Percentiles rank a stretch among this genome's conserved stretches.
phyloP scores from a whole-genome alignment of 768 basidiomycete genomes.

The Clitopilus hobsonii region DNA sequence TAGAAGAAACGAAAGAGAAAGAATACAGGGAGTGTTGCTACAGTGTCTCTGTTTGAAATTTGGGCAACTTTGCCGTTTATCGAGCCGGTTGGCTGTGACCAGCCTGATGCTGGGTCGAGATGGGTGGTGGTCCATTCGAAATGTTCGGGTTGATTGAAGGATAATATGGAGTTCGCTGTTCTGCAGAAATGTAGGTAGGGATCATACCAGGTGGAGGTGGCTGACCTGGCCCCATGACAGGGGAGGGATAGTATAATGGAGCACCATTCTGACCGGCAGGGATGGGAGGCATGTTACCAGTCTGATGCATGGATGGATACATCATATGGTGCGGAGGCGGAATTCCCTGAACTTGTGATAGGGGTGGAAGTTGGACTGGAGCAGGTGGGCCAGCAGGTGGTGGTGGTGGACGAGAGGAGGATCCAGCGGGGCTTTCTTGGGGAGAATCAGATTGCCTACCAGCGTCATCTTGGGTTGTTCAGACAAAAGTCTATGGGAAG shows the following conservation, averaged over 20 bases:
- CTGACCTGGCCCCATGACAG: slow-evolving; percentile 18
- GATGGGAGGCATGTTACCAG: neutral
- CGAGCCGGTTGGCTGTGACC: neutral
- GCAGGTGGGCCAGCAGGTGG: neutral
- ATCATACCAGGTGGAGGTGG: slow-evolving; percentile 15
- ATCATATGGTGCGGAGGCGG: neutral
- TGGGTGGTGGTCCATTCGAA: slow-evolving; percentile 9
- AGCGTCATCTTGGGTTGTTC: neutral
- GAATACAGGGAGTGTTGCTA: neutral
- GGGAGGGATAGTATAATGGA: slow-evolving; percentile 10
- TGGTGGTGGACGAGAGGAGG: neutral
- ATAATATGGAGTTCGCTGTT: slow-evolving; percentile 23
- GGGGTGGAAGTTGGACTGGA: neutral
- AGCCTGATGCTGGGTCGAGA: neutral
- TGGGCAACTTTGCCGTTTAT: neutral
- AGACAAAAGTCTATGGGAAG: neutral
- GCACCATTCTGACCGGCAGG: neutral
- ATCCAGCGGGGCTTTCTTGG: neutral
- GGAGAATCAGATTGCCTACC: neutral
- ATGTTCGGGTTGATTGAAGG: slow-evolving; percentile 34
- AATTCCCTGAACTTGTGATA: neutral
- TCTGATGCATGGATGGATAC: neutral
- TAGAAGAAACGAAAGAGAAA: neutral
- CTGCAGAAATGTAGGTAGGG: slow-evolving; percentile 12
- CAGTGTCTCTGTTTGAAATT: neutral